A percentile compares a stretch with the other conserved stretches of the same genome.
phyloP scores from a whole-genome alignment of 352 stramenopile genomes.

The Detonula confervacea region DNA sequence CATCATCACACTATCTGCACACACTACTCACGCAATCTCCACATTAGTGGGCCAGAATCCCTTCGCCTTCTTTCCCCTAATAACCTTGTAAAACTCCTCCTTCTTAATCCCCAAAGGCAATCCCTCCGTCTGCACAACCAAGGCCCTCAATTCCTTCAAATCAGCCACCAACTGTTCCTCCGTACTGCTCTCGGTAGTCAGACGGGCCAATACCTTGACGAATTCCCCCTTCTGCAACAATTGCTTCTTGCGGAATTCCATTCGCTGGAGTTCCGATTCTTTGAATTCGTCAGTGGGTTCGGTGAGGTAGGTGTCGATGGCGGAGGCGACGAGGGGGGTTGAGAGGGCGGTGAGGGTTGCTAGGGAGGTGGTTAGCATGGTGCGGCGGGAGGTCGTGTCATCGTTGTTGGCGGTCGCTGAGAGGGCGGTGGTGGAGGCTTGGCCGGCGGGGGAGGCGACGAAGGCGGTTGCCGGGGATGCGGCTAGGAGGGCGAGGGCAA shows the following conservation, averaged over 20 bases:
- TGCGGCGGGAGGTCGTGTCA: too few species aligned
- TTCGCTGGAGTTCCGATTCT: slow-evolving; percentile 70
- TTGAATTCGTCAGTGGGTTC: slow-evolving; percentile 84
- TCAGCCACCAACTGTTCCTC: slow-evolving; percentile 61
- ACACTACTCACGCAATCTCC: slow-evolving; percentile 75
- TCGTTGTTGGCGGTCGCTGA: slow-evolving; percentile 6
- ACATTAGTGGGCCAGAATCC: slow-evolving; percentile 75
- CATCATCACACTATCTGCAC: too few species aligned
- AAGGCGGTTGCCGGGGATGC: slow-evolving; percentile 20
- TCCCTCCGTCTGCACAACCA: slow-evolving; percentile 59
- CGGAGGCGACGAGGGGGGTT: not conserved
- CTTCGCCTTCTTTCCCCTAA: slow-evolving; percentile 74
- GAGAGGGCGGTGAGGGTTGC: not conserved
- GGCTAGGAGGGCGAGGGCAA: slow-evolving; percentile 11
- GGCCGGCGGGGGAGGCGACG: not conserved
- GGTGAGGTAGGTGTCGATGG: slow-evolving; percentile 66
- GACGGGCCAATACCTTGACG: slow-evolving; percentile 52
- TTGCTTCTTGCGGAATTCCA: slow-evolving; percentile 77
- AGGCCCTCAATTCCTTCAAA: slow-evolving; percentile 59
- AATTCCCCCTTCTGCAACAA: slow-evolving; percentile 70
- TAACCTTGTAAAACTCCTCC: slow-evolving; percentile 75
- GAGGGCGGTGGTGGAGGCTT: not conserved
- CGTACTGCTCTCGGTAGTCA: slow-evolving; percentile 55
- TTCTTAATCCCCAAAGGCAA: slow-evolving; percentile 81
- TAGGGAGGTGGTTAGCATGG: slow-evolving; percentile 3